Evolutionary conservation across 2,329 filamentous ascomycete genomes (phyloP), one percentile per base, ranked within the genome.

Genomic region (Colletotrichum theobromicola): DNA sequence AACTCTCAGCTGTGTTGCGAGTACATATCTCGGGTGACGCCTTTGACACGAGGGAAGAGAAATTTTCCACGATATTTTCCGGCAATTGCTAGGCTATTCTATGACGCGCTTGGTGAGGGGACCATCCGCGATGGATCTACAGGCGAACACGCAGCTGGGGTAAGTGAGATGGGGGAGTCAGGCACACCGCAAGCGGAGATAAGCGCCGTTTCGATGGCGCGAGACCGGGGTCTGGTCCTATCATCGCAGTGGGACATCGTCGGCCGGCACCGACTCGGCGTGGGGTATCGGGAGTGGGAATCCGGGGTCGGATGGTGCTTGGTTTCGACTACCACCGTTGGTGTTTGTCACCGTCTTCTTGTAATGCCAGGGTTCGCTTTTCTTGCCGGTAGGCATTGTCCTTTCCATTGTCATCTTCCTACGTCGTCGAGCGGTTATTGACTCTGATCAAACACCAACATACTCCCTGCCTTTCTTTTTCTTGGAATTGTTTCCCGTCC

Each of bases 201-300:
- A 67, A 72, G 68, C 50, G 16, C 18, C 16, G 34, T 21, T 37
- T 18, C 32, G 34, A 67, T 67, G 62, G 57, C 62, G 72, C 68
- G 62, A 74, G 68, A 63, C 62, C 68, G 37, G 62, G 72, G 67
- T 65, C 24, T 63, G 30, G 37, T 71, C 72, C 42, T 71, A 67
- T 71, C 72, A 74, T 67, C 55, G 62, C 18, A 37, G 3, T 50
- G 9, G 28, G 62, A 18, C 34, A 35, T 34, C 57, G 6, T 63
- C 62, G 72, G 62, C 68, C 72, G 72, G 72, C 24, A 74, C 68
- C 72, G 72, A 74, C 62, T 74, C 72, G 72, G 72, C 68, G 21
- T 18, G 55, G 32, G 42, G 67, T 18, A 2, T 50, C 42, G 42
- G 42, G 10, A 50, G 42, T 50, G 42, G n/a, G 4, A 50, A 46